phyloP scores from a whole-genome alignment of 441 rosid genomes.

The Omphalea diandra region DNA sequence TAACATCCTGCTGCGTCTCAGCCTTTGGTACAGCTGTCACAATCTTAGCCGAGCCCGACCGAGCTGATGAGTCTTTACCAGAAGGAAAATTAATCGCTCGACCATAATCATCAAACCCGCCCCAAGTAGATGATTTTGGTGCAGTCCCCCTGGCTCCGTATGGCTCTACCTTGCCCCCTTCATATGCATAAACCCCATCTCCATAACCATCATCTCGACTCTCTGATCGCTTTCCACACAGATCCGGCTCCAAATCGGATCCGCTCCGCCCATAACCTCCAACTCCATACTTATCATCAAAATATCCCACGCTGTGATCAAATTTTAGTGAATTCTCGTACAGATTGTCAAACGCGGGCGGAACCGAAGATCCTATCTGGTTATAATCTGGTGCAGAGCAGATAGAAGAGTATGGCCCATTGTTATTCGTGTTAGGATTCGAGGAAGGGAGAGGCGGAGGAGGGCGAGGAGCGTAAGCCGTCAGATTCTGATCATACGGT shows the following conservation, averaged over 20 bases:
- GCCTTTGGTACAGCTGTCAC: constrained; percentile 91
- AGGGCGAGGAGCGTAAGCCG: constrained; percentile 45
- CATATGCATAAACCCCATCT: constrained; percentile 84
- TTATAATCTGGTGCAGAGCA: constrained; percentile 45
- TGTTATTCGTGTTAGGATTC: constrained; percentile 25
- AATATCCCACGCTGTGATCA: constrained; percentile 48
- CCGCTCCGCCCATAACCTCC: constrained; percentile 39
- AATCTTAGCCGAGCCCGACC: constrained; percentile 54
- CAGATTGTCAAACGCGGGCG: constrained; percentile 41
- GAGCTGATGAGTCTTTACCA: constrained; percentile 44
- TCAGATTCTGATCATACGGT: constrained; percentile 62
- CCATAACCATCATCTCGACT: constrained; percentile 58
- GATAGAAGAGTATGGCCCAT: constrained; percentile 42
- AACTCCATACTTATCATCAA: constrained; percentile 50
- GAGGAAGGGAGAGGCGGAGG: constrained; percentile 30
- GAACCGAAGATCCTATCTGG: constrained; percentile 42
- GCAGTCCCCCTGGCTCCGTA: constrained; percentile 95
- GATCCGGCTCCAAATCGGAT: constrained; percentile 57
- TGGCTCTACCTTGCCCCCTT: constrained; percentile 87
- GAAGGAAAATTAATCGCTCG: constrained; percentile 65
- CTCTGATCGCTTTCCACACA: constrained; percentile 58
- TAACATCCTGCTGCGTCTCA: constrained; percentile 78
- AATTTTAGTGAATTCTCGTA: constrained; percentile 55
- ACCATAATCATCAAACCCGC: constrained; percentile 91
- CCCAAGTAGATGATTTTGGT: constrained; percentile 72